Base-by-base conservation (phyloP, 805 yeast genomes). In the Wickerhamomyces rabaulensis region DNA sequence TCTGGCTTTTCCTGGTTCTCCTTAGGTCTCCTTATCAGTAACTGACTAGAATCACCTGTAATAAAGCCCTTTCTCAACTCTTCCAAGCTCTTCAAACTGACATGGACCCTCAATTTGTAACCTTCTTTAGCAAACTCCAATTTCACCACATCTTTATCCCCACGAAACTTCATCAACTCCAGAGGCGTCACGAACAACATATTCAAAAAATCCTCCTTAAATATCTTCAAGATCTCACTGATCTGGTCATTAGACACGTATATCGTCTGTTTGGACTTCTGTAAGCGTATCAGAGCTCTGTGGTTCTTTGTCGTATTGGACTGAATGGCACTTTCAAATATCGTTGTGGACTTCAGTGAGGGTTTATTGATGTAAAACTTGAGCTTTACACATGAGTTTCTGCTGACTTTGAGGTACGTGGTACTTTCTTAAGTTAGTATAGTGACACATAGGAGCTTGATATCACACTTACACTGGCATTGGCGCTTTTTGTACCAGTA, bases 171-270 rank as follows among this genome's bases (percentile, higher is more conserved):
- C 12, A 20, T 36, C 16, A 20, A 12, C 7, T 56, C 63, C 1
- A 52, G 38, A 1, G 56, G 33, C 2, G 46, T 50, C 6, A 39
- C 47, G 4, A 55, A 39, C 35, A 59, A 33, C 4, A 55, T 2
- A 6, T 45, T 29, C 2, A 50, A 22, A 6, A 59, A 16, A 3
- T 52, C 48, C 0, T 52, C 52, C 33, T 52, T 53, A 16, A 59
- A 33, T 1, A 47, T 47, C 3, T 12, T 25, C 6, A 53, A 42
- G 2, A 59, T 47, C 10, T 50, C 47, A 6, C 37, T 9, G 4
- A 58, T 39, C 43, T 59, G 61, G 7, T 45, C 33, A 38, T 59
- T 58, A 6, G 59, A 56, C 9, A 59, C 42, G 33, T 54, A 46
- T 0, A 58, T 45, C 15, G 50, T 31, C 1, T 50, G 19, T n/a